phyloP scores from a whole-genome alignment of 148 eudicot species.

The Silene uniflora region DNA sequence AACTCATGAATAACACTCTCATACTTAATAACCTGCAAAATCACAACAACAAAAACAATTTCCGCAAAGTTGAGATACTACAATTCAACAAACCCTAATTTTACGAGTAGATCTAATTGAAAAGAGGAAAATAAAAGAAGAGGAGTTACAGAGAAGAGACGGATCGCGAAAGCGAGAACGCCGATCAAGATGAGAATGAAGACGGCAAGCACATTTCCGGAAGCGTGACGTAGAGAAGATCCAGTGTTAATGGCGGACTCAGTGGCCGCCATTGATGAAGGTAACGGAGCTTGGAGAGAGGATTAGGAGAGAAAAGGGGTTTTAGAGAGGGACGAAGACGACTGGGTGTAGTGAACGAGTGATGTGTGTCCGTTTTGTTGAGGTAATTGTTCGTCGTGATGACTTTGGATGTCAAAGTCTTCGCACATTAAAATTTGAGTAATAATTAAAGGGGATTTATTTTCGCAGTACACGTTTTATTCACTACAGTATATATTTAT shows the following conservation, averaged over 20 bases:
- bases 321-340: conserved; percentile 4
- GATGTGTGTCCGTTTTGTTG: neutral
- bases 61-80: neutral
- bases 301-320: conserved; percentile 14
- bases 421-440: too few relatives aligned
- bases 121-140: neutral
- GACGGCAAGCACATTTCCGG: conserved; percentile 71
- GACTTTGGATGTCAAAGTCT: too few relatives aligned
- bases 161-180: conserved; percentile 90
- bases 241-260: conserved; percentile 38
- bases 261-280: conserved; percentile 66
- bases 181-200: conserved; percentile 85
- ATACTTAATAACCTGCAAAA: conserved; percentile 73
- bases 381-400: too few relatives aligned
- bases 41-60: neutral
- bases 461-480: too few relatives aligned
- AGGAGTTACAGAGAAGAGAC: conserved; percentile 66
- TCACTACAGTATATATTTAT: too few relatives aligned
- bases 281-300: conserved; percentile 16
- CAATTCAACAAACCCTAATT: neutral
- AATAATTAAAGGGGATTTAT: too few relatives aligned
- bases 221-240: conserved; percentile 59
- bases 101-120: conserved; percentile 29
- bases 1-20: conserved; percentile 95
- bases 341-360: neutral